Percentiles rank a stretch among this genome's conserved stretches.
phyloP scores from a whole-genome alignment of 768 basidiomycete genomes.

The Boletus sp. region DNA sequence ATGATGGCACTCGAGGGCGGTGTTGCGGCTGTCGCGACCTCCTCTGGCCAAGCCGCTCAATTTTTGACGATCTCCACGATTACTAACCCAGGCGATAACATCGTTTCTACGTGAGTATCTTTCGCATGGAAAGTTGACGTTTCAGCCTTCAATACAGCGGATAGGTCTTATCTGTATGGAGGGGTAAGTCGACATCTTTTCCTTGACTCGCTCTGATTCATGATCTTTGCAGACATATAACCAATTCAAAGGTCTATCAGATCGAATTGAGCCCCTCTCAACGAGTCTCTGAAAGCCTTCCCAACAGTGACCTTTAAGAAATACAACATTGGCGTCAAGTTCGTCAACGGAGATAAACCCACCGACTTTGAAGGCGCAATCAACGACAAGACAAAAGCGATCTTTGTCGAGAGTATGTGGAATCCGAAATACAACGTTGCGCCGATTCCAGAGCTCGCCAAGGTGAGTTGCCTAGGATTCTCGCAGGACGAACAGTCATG shows the following conservation, averaged over 20 bases:
- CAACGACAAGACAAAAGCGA: too few relatives aligned
- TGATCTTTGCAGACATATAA: slow-evolving; percentile 14
- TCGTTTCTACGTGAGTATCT: slow-evolving; percentile 60
- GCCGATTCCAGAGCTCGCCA: too few relatives aligned
- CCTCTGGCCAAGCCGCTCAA: slow-evolving; percentile 77
- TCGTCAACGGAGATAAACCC: too few relatives aligned
- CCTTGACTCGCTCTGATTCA: background rate
- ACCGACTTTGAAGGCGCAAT: too few relatives aligned
- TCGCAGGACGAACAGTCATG: background rate
- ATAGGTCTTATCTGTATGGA: slow-evolving; percentile 20
- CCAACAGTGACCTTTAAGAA: too few relatives aligned
- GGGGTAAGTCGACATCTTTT: slow-evolving; percentile 7
- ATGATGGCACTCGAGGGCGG: slow-evolving; percentile 83
- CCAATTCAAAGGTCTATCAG: slow-evolving; percentile 17
- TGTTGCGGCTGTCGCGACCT: slow-evolving; percentile 66
- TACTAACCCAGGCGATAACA: slow-evolving; percentile 70
- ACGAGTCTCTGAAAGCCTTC: background rate
- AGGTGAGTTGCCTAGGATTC: slow-evolving; percentile 26
- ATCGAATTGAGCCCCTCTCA: slow-evolving; percentile 32
- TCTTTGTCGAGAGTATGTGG: too few relatives aligned
- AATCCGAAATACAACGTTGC: too few relatives aligned
- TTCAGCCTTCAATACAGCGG: background rate
- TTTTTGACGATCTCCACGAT: slow-evolving; percentile 66
- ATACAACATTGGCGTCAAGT: too few relatives aligned
- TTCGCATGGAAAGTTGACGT: slow-evolving; percentile 36